Percentiles rank a stretch among this genome's conserved stretches.
phyloP scores from a whole-genome alignment of 371 early-diverging fungal genomes.

The Mucor plumbeus region DNA sequence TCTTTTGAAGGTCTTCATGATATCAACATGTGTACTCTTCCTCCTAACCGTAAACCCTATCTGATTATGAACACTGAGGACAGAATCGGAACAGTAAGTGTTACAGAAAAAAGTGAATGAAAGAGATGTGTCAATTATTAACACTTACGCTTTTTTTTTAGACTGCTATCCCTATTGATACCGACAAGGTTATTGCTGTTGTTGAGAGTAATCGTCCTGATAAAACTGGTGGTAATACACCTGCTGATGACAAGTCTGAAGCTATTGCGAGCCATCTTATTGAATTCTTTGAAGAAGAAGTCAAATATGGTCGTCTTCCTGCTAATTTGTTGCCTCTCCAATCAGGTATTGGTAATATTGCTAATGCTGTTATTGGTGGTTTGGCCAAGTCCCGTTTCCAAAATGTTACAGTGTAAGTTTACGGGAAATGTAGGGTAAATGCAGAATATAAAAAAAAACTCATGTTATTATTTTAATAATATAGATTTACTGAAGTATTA shows the following conservation, averaged over 20 bases:
- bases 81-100: conserved; percentile 54
- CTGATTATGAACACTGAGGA: conserved; percentile 56
- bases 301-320: conserved; percentile 56
- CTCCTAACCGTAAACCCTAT: conserved; percentile 57
- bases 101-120: not conserved
- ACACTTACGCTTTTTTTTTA: conserved; percentile 20
- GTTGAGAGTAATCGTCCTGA: conserved; percentile 56
- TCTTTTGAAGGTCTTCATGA: conserved; percentile 62
- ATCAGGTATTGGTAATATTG: conserved; percentile 64
- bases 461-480: not conserved
- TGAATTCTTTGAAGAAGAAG: conserved; percentile 59
- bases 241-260: conserved; percentile 48
- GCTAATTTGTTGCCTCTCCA: conserved; percentile 53
- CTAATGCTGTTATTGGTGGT: conserved; percentile 61
- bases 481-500: conserved; percentile 55
- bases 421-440: conserved; percentile 7
- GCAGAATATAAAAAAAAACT: conserved; percentile 8
- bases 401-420: conserved; percentile 57
- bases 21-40: conserved; percentile 42
- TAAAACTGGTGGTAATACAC: conserved; percentile 50
- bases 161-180: conserved; percentile 57
- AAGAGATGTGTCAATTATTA: not conserved
- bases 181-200: conserved; percentile 55
- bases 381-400: conserved; percentile 54
- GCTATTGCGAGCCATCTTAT: conserved; percentile 56